Base-by-base conservation (phyloP, 164 flowering plant genomes). In the Aristolochia fimbriata region DNA sequence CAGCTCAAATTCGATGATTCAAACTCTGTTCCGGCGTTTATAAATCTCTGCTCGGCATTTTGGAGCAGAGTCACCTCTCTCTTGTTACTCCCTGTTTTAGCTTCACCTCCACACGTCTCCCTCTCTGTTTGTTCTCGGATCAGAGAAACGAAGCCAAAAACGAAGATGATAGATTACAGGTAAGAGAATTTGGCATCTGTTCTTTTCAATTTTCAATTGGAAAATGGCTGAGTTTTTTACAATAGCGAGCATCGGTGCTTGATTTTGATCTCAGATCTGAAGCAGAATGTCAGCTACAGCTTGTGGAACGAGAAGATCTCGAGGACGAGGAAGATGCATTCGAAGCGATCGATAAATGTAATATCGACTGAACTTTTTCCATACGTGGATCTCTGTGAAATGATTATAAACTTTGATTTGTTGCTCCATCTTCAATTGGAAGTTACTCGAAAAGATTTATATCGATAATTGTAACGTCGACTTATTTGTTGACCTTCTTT, bases 241-340 rank as follows among this genome's bases (percentile, higher is more conserved):
- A 10, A 37, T 37, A 13, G 11, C 15, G 56, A 11, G n/a, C 16
- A 19, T 5, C 59, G 45, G 46, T 52, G 52, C 22, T 49, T 54
- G 57, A 15, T 47, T 56, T 73, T 60, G 56, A 27, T 45, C 49
- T 57, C 83, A 89, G 96, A 77, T 76, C 91, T 43, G 96, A 92
- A 69, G 93, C 86, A 51, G 78, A 71, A 33, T 74, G 71, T 71
- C 92, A 87, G 76, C 30, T 93, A 49, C 99, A 84, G 83, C 81
- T 93, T 63, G 81, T 90, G 20, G 96, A 90, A 57, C 66, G 96
- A 55, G 98, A 89, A 87, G 30, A 27, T 12, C 56, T 84, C 41
- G 94, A 87, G 19, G 94, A 87, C n/a, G 97, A 93, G 57, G 98
- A 92, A 33, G 99, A 90, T 52, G 68, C 85, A 71, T 93, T 93